Percentiles rank a stretch among this genome's conserved stretches.
Conservation (phyloP, 768 basidiomycete genomes). For the Pleurotus citrinopileatus region DNA sequence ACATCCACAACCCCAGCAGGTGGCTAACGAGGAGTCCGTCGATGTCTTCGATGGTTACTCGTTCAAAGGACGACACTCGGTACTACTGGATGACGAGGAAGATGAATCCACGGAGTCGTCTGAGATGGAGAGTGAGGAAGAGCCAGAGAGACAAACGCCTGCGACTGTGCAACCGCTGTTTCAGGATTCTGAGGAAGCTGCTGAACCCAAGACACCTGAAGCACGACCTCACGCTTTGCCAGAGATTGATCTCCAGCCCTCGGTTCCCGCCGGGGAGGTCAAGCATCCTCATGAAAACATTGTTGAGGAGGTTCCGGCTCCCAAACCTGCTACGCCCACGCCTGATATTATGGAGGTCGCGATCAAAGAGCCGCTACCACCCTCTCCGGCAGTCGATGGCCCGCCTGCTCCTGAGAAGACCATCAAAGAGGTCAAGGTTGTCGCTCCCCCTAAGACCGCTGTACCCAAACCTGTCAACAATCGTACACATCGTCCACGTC, state of each 20-base stretch:
- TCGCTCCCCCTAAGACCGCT: constrained; percentile 20
- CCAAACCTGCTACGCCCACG: not conserved
- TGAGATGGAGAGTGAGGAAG: constrained; percentile 40
- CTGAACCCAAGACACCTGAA: constrained; percentile 77
- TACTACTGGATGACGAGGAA: constrained; percentile 72
- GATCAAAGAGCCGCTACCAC: not conserved
- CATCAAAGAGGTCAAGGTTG: constrained; percentile 22
- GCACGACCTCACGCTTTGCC: constrained; percentile 44
- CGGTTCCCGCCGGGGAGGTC: constrained; percentile 3
- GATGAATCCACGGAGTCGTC: constrained; percentile 48
- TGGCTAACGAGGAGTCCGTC: constrained; percentile 46
- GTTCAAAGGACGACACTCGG: constrained; percentile 83
- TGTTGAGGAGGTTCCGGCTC: constrained; percentile 4
- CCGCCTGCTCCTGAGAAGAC: constrained; percentile 27
- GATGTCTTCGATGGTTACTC: constrained; percentile 95
- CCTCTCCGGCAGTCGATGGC: not conserved
- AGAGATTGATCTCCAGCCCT: constrained; percentile 9
- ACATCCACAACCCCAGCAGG: constrained; percentile 30
- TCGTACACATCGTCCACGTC: constrained; percentile 38
- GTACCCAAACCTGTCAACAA: constrained; percentile 18
- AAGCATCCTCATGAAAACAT: constrained; percentile 23
- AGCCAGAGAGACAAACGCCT: constrained; percentile 31
- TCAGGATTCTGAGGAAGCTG: constrained; percentile 24
- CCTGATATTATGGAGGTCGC: not conserved
- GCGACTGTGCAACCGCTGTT: constrained; percentile 6